Percentiles rank a stretch among this genome's conserved stretches.
phyloP scores from a whole-genome alignment of 2,329 filamentous ascomycete species.

The Scytalidium lignicola region DNA sequence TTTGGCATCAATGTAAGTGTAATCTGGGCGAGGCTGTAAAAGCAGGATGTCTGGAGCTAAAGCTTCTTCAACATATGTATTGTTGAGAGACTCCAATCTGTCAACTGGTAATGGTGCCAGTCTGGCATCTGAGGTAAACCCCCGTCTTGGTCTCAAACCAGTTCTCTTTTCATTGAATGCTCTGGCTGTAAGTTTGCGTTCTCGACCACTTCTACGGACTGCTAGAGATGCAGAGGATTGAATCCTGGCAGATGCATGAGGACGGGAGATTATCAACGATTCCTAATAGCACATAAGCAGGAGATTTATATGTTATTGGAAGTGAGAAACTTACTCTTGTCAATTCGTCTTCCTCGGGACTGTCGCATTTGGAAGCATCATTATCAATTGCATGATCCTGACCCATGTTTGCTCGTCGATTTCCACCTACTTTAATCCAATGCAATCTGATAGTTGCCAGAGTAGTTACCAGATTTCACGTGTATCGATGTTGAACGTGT shows the following conservation, averaged over 20 bases:
- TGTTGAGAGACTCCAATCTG: neutral
- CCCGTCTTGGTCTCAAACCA: neutral
- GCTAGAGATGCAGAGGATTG: neutral
- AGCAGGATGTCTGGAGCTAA: constrained; percentile 14
- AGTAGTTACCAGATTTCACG: neutral
- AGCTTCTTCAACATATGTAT: constrained; percentile 5
- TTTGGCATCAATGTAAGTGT: constrained; percentile 11
- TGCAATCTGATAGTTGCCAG: no score
- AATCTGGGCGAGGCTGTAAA: constrained; percentile 10
- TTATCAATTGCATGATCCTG: no score
- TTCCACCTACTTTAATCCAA: no score
- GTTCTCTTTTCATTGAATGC: neutral
- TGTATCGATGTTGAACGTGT: neutral
- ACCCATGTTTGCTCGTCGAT: no score
- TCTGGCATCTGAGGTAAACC: neutral
- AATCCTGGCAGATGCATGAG: neutral
- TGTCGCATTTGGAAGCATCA: no score
- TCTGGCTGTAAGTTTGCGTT: neutral
- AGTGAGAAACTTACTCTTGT: no score
- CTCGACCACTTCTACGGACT: neutral
- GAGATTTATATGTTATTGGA: no score
- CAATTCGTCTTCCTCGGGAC: no score
- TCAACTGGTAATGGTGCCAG: neutral
- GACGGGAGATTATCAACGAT: no score
- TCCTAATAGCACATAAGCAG: no score